Base-by-base conservation (phyloP, 177 flowering plant genomes). In the Vitis hybrid region DNA sequence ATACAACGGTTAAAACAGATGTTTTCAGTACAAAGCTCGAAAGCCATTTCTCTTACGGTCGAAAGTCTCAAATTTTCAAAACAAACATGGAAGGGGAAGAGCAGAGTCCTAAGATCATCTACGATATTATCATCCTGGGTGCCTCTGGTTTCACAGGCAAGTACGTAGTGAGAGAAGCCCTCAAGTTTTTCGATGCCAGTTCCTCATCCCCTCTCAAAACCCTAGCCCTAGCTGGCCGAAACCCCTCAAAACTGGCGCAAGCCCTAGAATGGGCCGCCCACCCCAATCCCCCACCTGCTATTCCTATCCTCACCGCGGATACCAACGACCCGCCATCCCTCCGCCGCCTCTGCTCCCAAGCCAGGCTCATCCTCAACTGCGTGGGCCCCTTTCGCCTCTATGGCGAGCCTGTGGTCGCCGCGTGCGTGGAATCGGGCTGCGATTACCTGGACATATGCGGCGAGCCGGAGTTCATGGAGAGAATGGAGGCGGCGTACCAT, bases 141-240 rank as follows among this genome's bases (percentile, higher is more conserved):
- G 97, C 97, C 11, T 92, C 98, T 4, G 97, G 98, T 20, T 94
- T 90, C 83, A 90, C 97, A 12, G 98, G 98, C 63, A 92, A 94
- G 66, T 89, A 92, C 71, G 97, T 94, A 0, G 77, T 92, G 70
- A 64, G 80, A 63, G 96, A 94, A 82, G 93, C 91, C 56, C 90
- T 94, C 62, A 90, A 85, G 51, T 88, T 89, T 77, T 87, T 89
- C 75, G 78, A 79, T 28, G 31, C 31, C 74, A 15, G 79, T 15
- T 85, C 89, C 10, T 78, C 83, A 19, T 85, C 96, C 11, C 88
- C 88, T 14, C 84, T 91, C 78, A 84, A 81, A 71, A 53, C 85
- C 65, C 66, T 94, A 5, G 98, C 94, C 44, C 57, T 94, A 7
- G 98, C 98, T 11, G 98, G 96, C 59, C 84, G 98, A 22, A 83